These are phyloP conservation scores for Psidium friedrichsthalianum DNA, from an alignment of 345 rosid species.

Conservation along the genomic window DNA sequence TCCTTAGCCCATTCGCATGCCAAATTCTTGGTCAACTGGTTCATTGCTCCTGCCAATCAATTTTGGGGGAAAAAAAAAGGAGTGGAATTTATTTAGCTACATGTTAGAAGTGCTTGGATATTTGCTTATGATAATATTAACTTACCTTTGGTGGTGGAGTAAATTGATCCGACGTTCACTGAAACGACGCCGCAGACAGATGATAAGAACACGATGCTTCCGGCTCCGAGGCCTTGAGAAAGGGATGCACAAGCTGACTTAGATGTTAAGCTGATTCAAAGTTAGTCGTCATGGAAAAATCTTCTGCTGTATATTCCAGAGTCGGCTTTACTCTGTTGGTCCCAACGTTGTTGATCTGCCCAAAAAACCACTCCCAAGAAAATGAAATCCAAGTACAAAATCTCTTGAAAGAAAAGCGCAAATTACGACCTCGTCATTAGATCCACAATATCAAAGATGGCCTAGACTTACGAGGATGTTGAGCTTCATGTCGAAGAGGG, in stretches of 20 bases:
- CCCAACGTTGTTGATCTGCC: too few relatives aligned
- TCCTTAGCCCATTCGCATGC: slow-evolving; percentile 44
- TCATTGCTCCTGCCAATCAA: slow-evolving; percentile 21
- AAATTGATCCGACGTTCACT: slow-evolving; percentile 10
- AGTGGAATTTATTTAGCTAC: background rate
- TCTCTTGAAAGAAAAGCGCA: too few relatives aligned
- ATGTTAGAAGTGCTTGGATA: background rate
- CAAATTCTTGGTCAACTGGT: slow-evolving; percentile 21
- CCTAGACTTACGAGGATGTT: too few relatives aligned
- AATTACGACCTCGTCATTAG: too few relatives aligned
- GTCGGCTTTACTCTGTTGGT: too few relatives aligned
- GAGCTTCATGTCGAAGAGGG: slow-evolving; percentile 29
- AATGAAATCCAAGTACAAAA: too few relatives aligned
- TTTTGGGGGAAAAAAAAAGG: too few relatives aligned
- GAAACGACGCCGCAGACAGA: slow-evolving; percentile 21
- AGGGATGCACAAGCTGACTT: slow-evolving; percentile 38
- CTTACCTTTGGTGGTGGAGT: slow-evolving; percentile 26
- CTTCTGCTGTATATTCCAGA: slow-evolving; percentile 3
- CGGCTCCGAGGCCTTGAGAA: slow-evolving; percentile 35
- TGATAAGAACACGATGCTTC: slow-evolving; percentile 42
- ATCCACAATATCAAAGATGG: too few relatives aligned
- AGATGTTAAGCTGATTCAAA: slow-evolving; percentile 39
- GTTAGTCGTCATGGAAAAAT: slow-evolving; percentile 24
- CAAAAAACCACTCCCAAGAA: too few relatives aligned
- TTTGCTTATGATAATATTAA: background rate